phyloP scores from a whole-genome alignment of 164 flowering plant genomes.

The Euptelea pleiosperma region DNA sequence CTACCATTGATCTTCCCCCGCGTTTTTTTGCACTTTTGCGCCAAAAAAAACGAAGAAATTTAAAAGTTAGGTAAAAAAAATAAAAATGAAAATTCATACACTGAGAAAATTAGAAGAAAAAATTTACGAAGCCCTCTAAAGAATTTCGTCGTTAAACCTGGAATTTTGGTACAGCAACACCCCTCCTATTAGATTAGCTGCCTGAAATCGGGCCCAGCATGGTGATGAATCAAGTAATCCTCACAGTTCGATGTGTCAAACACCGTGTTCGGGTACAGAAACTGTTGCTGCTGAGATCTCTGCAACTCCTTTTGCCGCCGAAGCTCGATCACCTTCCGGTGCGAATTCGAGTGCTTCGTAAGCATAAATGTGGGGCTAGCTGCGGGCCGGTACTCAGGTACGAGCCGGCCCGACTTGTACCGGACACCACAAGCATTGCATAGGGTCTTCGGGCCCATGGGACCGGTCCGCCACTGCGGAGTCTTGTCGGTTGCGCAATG shows the following conservation, averaged over 20 bases:
- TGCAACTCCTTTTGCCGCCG: conserved; percentile 39
- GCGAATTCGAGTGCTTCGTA: conserved; percentile 45
- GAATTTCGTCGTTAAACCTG: neutral
- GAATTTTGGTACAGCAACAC: too few relatives aligned
- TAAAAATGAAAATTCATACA: conserved; percentile 5
- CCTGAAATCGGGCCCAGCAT: conserved; percentile 1
- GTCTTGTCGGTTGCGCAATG: conserved; percentile 51
- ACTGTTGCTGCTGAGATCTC: conserved; percentile 29
- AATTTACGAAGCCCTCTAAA: neutral
- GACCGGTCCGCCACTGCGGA: conserved; percentile 54
- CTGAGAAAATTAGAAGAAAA: conserved; percentile 6
- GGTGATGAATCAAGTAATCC: conserved; percentile 17
- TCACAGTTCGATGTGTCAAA: conserved; percentile 21
- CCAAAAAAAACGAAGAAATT: conserved; percentile 12
- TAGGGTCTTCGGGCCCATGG: conserved; percentile 44
- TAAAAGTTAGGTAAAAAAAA: conserved; percentile 10
- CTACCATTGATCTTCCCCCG: conserved; percentile 1
- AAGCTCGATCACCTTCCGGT: conserved; percentile 43
- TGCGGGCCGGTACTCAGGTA: conserved; percentile 49
- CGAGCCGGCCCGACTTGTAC: conserved; percentile 46
- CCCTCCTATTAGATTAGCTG: conserved; percentile 28
- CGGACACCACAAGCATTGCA: conserved; percentile 49
- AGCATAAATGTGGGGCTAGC: conserved; percentile 42
- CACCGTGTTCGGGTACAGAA: conserved; percentile 24
- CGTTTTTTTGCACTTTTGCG: conserved; percentile 3